phyloP scores from a whole-genome alignment of 139 green algal species.

The Closterium sp. region DNA sequence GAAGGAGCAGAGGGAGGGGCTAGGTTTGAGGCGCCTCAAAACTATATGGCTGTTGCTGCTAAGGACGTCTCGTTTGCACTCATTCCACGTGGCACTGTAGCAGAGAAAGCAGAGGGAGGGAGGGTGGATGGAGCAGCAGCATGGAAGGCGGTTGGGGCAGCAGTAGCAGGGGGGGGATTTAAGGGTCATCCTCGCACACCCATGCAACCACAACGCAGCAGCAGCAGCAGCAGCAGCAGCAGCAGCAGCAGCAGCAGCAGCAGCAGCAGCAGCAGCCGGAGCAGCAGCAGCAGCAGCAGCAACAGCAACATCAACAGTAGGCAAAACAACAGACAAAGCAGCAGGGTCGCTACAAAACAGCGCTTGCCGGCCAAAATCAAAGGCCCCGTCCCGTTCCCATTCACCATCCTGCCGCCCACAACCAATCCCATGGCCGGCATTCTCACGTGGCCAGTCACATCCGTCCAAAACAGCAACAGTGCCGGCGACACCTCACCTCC shows the following conservation, averaged over 20 bases:
- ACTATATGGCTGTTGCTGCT: neutral
- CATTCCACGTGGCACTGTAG: neutral
- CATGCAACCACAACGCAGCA: neutral
- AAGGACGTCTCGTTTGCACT: neutral
- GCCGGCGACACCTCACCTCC: neutral
- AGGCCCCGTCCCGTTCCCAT: neutral
- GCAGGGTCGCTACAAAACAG: neutral
- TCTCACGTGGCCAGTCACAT: neutral
- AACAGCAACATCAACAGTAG: too few species aligned
- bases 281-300: too few species aligned
- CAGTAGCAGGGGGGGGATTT: neutral
- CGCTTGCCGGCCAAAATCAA: neutral
- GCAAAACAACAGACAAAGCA: neutral
- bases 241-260: too few species aligned
- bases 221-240: too few species aligned
- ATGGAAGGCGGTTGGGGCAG: neutral
- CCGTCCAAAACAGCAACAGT: neutral
- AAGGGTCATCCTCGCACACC: neutral
- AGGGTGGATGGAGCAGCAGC: neutral
- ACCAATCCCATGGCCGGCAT: neutral
- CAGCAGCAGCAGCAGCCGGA: too few species aligned
- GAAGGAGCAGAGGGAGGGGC: neutral
- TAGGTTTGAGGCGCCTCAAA: too few species aligned
- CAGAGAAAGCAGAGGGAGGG: neutral
- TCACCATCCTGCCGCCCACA: neutral